Evolutionary conservation across 139 green algal species (phyloP), one percentile per base, ranked within the genome.

Genomic region (Chlorella sorokiniana): DNA sequence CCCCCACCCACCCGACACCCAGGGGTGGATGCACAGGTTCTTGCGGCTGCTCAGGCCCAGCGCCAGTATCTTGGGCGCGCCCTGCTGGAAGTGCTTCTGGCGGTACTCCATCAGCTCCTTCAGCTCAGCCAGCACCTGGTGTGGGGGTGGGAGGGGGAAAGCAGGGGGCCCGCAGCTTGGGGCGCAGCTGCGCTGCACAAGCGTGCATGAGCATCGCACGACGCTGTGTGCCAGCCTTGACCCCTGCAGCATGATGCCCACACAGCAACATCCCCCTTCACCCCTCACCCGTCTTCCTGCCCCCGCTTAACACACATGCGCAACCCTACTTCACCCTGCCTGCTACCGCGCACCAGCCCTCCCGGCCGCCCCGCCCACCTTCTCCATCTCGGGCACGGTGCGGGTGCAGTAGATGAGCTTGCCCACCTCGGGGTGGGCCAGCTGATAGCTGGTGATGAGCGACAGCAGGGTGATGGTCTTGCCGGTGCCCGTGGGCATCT

Each of bases 361-460:
- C 14, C 48, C 11, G 48, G 48, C n/a, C n/a, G 18, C 16, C 18
- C 22, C 10, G 18, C 86, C 7, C 71, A 95, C 96, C 90, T 99
- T 99, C 87, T 99, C 97, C 97, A 99, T 99, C 91, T 99, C 97
- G n/a, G 97, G 97, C 45, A 99, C 97, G 9, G 97, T 99, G 63
- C 97, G 94, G 1, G 97, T 99, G 91, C 96, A 99, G 88, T 99
- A 99, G 35, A 99, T 88, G 40, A 99, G 95, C 91, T 99, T 99
- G 71, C 97, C 97, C 1, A 96, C 84, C 83, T 98, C 95, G 16
- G 94, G 94, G 84, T 98, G 94, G 11, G 94, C 93, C 70, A 98
- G 82, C 88, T 99, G 96, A 88, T 99, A 99, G n/a, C 87, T 95
- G 23, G 97, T 99, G 86, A 99, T 97, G 51, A 99, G 90, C 6